These are phyloP conservation scores for Pezicula neosporulosa DNA, from an alignment of 2,329 filamentous ascomycete species.

Conservation along the genomic window DNA sequence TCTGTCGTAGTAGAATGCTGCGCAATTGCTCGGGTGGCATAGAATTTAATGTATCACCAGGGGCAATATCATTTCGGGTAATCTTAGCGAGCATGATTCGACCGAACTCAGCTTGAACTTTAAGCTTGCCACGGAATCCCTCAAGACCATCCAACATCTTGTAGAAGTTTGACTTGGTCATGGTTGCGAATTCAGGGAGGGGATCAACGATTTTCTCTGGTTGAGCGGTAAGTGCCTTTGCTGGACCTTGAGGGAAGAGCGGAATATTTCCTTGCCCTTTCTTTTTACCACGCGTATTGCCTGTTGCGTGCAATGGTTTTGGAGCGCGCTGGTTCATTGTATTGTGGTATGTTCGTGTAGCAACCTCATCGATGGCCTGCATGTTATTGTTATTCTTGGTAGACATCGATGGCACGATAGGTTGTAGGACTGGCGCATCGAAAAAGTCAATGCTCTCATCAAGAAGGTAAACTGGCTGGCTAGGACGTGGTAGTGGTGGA, in stretches of 20 bases:
- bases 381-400: neutral
- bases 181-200: constrained; percentile 13
- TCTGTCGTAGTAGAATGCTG: neutral
- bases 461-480: neutral
- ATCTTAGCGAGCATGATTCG: constrained; percentile 19
- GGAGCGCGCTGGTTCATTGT: constrained; percentile 23
- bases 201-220: constrained; percentile 7
- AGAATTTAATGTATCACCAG: constrained; percentile 2
- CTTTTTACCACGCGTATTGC: neutral
- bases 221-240: neutral
- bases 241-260: neutral
- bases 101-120: constrained; percentile 23
- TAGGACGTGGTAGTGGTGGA: neutral
- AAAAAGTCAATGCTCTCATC: neutral
- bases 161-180: constrained; percentile 13
- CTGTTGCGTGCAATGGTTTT: constrained; percentile 3
- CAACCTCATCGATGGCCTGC: constrained; percentile 11
- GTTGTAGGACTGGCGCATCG: neutral
- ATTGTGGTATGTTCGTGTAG: constrained; percentile 14
- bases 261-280: neutral
- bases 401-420: neutral
- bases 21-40: neutral
- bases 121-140: constrained; percentile 20
- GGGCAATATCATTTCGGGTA: constrained; percentile 7
- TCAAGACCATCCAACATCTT: constrained; percentile 16